phyloP scores from a whole-genome alignment of 805 yeast species.

The Starmerella scarabaei region DNA sequence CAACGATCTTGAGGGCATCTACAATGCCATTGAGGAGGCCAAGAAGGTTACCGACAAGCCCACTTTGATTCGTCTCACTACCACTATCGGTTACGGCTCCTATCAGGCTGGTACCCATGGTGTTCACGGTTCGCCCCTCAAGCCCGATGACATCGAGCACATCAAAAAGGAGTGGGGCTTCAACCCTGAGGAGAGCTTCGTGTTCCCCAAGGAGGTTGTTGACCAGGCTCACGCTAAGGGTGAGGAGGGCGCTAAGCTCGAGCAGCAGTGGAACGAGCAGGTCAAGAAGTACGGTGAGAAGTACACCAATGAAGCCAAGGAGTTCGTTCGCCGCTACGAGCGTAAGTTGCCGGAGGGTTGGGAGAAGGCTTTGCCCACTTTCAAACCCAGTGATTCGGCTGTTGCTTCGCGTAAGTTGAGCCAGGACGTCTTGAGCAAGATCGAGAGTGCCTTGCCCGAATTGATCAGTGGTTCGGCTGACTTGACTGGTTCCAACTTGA shows the following conservation, averaged over 20 bases:
- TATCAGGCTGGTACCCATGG: constrained; percentile 68
- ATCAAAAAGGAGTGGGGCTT: constrained; percentile 75
- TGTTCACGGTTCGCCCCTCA: constrained; percentile 94
- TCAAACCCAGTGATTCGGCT: constrained; percentile 64
- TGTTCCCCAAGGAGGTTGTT: constrained; percentile 71
- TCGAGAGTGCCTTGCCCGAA: constrained; percentile 65
- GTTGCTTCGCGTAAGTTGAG: constrained; percentile 91
- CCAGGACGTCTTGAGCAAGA: constrained; percentile 56
- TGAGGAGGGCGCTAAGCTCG: constrained; percentile 50
- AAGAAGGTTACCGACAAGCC: constrained; percentile 72
- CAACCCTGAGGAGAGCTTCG: constrained; percentile 70
- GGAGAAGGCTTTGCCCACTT: constrained; percentile 65
- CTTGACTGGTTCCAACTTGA: constrained; percentile 91
- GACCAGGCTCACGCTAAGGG: constrained; percentile 47
- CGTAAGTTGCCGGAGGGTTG: constrained; percentile 74
- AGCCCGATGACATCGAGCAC: constrained; percentile 81
- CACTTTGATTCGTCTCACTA: constrained; percentile 72
- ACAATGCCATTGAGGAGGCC: constrained; percentile 67
- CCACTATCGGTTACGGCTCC: constrained; percentile 94
- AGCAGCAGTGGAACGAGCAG: constrained; percentile 61
- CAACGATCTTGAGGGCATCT: constrained; percentile 57
- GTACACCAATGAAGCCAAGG: constrained; percentile 70
- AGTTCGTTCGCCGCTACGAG: constrained; percentile 61
- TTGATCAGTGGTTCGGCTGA: constrained; percentile 97
- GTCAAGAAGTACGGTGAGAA: constrained; percentile 48